Percentiles rank a stretch among this genome's conserved stretches.
Evolutionary conservation across 768 basidiomycete species (phyloP).

Genomic region (Phanerochaete carnosa): DNA sequence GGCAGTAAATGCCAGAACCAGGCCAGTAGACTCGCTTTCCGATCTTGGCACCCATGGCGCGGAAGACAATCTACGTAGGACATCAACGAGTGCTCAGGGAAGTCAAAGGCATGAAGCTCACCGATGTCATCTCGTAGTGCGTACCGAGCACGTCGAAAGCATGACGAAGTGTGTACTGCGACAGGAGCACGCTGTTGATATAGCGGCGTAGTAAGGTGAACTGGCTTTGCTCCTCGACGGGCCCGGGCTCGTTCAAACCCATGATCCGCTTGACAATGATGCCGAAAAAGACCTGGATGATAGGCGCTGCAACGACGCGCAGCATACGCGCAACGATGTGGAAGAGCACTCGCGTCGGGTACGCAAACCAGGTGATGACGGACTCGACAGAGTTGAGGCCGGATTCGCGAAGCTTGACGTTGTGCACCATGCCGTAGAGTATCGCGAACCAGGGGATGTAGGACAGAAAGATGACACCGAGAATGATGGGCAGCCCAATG

Average conservation of each 20-base stretch:
- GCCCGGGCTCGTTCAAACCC: constrained; percentile 34
- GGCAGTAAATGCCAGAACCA: constrained; percentile 41
- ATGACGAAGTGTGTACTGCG: constrained; percentile 31
- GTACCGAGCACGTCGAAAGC: constrained; percentile 42
- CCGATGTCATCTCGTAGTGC: constrained; percentile 45
- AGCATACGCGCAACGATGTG: constrained; percentile 39
- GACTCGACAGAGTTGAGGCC: constrained; percentile 35
- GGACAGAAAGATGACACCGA: constrained; percentile 30
- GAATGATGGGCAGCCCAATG: constrained; percentile 39
- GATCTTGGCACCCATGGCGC: constrained; percentile 50
- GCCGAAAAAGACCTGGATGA: constrained; percentile 36
- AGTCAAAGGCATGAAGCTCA: not conserved
- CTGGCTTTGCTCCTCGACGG: constrained; percentile 27
- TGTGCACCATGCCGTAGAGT: constrained; percentile 36
- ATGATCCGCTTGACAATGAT: constrained; percentile 40
- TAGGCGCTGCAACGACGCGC: constrained; percentile 33
- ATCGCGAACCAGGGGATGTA: constrained; percentile 42
- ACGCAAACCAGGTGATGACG: constrained; percentile 42
- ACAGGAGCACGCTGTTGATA: constrained; percentile 36
- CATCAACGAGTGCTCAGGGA: no score
- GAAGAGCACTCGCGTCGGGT: constrained; percentile 35
- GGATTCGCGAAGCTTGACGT: constrained; percentile 24
- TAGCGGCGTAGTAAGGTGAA: constrained; percentile 33
- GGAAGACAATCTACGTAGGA: constrained; percentile 28
- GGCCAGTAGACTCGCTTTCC: constrained; percentile 48